Evolutionary conservation across 768 basidiomycete species (phyloP).

Genomic region (Mycena belliarum): DNA sequence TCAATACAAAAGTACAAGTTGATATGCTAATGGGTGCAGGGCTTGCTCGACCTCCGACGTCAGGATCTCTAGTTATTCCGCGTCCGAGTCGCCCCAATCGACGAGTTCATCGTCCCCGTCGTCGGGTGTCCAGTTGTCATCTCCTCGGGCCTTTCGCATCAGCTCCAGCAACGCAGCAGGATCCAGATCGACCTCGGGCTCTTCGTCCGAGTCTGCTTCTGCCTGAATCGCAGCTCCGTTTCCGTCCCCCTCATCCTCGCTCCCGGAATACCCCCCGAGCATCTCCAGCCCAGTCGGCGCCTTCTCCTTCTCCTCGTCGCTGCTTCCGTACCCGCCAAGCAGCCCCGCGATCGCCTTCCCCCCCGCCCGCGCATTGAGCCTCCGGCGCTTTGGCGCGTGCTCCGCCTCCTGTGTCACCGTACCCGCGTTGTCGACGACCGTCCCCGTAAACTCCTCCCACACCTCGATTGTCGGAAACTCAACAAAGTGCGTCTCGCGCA

Average conservation of each 20-base stretch:
- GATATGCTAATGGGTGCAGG: slow-evolving; percentile 84
- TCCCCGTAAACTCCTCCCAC: slow-evolving; percentile 67
- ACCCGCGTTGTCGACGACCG: slow-evolving; percentile 58
- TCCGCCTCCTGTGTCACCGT: slow-evolving; percentile 39
- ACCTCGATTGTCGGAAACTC: slow-evolving; percentile 87
- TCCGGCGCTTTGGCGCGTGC: slow-evolving; percentile 54
- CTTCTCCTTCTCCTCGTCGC: slow-evolving; percentile 31
- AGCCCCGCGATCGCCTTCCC: slow-evolving; percentile 58
- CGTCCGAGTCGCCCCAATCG: slow-evolving; percentile 54
- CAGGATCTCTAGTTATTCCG: slow-evolving; percentile 17
- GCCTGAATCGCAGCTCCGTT: slow-evolving; percentile 18
- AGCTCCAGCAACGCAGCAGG: slow-evolving; percentile 38
- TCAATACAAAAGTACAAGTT: slow-evolving; percentile 55
- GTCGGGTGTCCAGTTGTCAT: slow-evolving; percentile 23
- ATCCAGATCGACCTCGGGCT: slow-evolving; percentile 33
- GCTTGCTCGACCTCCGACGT: slow-evolving; percentile 72
- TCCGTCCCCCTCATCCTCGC: slow-evolving; percentile 41
- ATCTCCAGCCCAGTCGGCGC: slow-evolving; percentile 37
- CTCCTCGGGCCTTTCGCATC: slow-evolving; percentile 34
- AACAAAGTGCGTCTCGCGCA: slow-evolving; percentile 68
- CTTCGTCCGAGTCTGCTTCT: slow-evolving; percentile 24
- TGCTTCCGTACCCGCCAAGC: slow-evolving; percentile 63
- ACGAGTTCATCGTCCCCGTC: slow-evolving; percentile 36
- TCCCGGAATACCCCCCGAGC: slow-evolving; percentile 45
- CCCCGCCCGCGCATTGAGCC: slow-evolving; percentile 51